A percentile compares a stretch with the other conserved stretches of the same genome.
These are phyloP conservation scores for Wickerhamiella azyma DNA, from an alignment of 805 yeast genomes.

Conservation along the genomic window DNA sequence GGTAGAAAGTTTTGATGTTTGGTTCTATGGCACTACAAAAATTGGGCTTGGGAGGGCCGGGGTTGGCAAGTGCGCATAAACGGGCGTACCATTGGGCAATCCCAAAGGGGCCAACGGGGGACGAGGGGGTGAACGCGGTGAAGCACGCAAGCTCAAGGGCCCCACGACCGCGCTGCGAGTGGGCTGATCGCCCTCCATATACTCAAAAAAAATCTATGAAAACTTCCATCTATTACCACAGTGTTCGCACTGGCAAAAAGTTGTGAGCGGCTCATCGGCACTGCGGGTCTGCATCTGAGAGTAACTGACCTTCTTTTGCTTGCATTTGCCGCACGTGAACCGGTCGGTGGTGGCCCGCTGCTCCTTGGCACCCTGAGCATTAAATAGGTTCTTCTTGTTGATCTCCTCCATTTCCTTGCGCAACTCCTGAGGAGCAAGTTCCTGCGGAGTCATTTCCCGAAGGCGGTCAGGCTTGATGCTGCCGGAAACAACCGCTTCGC, in stretches of 20 bases:
- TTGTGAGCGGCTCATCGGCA: constrained; percentile 97
- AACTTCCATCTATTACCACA: constrained; percentile 99
- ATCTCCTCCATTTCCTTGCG: constrained; percentile 74
- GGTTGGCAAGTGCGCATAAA: too few species aligned
- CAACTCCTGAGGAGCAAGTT: constrained; percentile 85
- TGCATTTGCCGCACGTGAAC: constrained; percentile 95
- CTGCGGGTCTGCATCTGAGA: constrained; percentile 97
- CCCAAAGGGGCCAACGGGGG: too few species aligned
- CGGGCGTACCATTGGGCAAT: too few species aligned
- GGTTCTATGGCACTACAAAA: too few species aligned
- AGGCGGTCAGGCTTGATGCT: constrained; percentile 52
- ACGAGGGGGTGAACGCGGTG: not conserved
- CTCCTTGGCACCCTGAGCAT: constrained; percentile 95
- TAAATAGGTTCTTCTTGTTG: constrained; percentile 78
- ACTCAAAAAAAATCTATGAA: constrained; percentile 33
- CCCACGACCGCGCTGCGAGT: too few species aligned
- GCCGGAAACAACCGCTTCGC: constrained; percentile 54
- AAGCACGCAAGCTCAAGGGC: not conserved
- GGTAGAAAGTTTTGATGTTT: too few species aligned
- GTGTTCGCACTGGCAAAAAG: constrained; percentile 93
- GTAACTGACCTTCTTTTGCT: constrained; percentile 90
- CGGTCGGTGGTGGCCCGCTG: constrained; percentile 93
- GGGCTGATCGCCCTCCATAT: not conserved
- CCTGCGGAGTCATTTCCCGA: constrained; percentile 78
- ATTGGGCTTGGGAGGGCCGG: too few species aligned